Conservation (phyloP, 306 rosid genomes). For the Quercus gilva region DNA sequence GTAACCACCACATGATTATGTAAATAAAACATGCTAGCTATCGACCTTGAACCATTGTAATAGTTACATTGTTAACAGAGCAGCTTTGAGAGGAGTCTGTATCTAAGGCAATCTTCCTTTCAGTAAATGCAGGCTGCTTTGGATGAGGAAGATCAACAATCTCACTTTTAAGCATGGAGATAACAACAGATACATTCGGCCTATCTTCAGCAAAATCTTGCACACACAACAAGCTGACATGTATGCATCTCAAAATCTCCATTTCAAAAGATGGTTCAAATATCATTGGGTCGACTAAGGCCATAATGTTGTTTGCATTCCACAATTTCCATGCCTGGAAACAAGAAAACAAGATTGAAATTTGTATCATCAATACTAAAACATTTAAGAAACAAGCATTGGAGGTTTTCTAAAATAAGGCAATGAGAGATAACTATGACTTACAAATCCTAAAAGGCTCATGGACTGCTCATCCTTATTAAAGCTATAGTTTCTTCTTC, state of each 20-base stretch:
- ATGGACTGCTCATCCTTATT: neutral
- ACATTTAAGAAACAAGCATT: too few species aligned
- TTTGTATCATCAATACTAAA: too few species aligned
- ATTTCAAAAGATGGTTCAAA: too few species aligned
- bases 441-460: constrained; percentile 18
- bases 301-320: neutral
- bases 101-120: too few species aligned
- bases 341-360: neutral
- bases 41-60: too few species aligned
- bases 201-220: neutral
- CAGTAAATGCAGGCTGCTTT: too few species aligned
- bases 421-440: neutral
- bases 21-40: too few species aligned
- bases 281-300: neutral
- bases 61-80: too few species aligned
- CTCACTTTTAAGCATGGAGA: neutral
- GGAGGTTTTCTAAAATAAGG: neutral
- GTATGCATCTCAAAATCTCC: neutral
- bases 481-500: neutral
- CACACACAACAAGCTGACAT: neutral
- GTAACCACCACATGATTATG: too few species aligned
- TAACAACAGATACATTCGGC: neutral
- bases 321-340: neutral
- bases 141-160: too few species aligned
- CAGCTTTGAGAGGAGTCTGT: too few species aligned